Percentiles rank a stretch among this genome's conserved stretches.
phyloP scores from a whole-genome alignment of 768 basidiomycete genomes.

The Lyophyllum decastes region DNA sequence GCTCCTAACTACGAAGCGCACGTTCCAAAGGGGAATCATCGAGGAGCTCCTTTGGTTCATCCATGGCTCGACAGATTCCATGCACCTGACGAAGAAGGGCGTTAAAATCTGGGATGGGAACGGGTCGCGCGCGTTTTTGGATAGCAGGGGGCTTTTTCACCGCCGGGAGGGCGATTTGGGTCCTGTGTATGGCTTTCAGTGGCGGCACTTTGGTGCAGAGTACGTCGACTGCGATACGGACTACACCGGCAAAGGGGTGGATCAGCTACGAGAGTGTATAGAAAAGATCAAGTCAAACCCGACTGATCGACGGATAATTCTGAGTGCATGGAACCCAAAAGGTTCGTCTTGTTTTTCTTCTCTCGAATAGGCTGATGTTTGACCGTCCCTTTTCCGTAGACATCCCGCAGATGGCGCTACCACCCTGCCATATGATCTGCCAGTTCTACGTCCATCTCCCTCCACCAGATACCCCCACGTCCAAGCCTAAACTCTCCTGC shows the following conservation, averaged over 20 bases:
- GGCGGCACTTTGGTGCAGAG: conserved; percentile 91
- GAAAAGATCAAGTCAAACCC: conserved; percentile 91
- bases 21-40: conserved; percentile 87
- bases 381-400: conserved; percentile 46
- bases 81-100: conserved; percentile 72
- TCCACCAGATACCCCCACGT: conserved; percentile 40
- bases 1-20: conserved; percentile 92
- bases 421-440: conserved; percentile 98
- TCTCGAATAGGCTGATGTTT: background rate
- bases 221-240: conserved; percentile 75
- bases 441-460: conserved; percentile 98
- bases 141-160: conserved; percentile 80
- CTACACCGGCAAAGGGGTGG: conserved; percentile 85
- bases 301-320: conserved; percentile 89
- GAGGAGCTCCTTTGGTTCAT: conserved; percentile 98
- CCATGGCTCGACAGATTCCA: conserved; percentile 80
- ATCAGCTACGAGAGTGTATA: conserved; percentile 89
- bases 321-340: conserved; percentile 98
- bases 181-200: conserved; percentile 97
- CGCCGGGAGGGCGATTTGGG: conserved; percentile 91
- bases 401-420: conserved; percentile 92
- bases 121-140: conserved; percentile 84
- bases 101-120: conserved; percentile 99
- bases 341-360: conserved; percentile 55
- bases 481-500: conserved; percentile 81